Percentiles rank a stretch among this genome's conserved stretches.
Evolutionary conservation across 257 asterid species (phyloP).

Genomic region (Solanum chiquidenum): DNA sequence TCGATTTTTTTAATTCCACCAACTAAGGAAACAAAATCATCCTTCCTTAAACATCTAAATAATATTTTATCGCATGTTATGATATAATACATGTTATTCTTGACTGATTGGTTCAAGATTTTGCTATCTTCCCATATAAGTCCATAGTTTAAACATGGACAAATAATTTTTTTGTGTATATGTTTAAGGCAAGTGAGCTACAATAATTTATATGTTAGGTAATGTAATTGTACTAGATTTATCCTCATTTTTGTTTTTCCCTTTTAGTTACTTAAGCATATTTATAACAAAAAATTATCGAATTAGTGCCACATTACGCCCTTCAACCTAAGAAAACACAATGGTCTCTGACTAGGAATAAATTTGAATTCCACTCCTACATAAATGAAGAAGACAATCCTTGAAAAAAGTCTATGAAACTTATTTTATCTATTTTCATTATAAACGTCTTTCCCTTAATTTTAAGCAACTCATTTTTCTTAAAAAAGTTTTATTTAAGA

Average conservation of each 20-base stretch:
- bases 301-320: background rate
- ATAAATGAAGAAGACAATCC: too few species aligned
- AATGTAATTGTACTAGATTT: background rate
- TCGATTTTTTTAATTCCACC: background rate
- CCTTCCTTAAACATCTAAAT: background rate
- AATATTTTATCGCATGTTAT: background rate
- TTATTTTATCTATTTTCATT: too few species aligned
- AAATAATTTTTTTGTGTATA: background rate
- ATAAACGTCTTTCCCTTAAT: background rate
- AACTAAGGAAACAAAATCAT: background rate
- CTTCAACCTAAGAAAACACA: background rate
- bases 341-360: background rate
- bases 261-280: background rate
- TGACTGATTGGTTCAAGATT: background rate
- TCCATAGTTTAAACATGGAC: background rate
- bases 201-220: background rate
- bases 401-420: too few species aligned
- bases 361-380: background rate
- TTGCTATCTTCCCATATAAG: background rate
- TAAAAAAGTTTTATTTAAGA: too few species aligned
- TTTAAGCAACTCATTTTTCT: background rate
- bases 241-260: background rate
- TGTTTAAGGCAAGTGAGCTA: background rate
- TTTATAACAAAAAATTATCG: background rate
- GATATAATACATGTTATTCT: background rate